Base-by-base conservation (phyloP, 2,329 filamentous ascomycete genomes). In the Endothia cerciana region DNA sequence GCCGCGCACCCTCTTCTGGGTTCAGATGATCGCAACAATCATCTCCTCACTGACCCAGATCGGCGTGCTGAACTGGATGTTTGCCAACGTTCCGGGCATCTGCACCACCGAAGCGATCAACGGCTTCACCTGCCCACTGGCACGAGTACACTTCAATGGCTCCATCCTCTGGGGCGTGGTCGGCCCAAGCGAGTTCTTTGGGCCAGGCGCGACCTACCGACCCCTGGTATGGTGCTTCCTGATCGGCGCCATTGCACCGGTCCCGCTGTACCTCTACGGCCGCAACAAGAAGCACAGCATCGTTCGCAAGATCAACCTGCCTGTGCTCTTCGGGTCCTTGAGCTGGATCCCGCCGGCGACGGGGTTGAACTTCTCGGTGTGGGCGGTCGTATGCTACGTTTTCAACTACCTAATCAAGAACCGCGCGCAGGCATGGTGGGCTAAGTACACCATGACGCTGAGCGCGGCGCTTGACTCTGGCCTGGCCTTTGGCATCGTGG, bases 121-220 rank as follows among this genome's bases (percentile, higher is more conserved):
- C 72, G 91, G 92, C 13, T 96, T 96, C 79, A 94, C 91, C 19
- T 97, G 93, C 71, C 93, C 93, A 19, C 91, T 95, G 64, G 93
- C 92, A 0, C 86, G 91, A 17, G 93, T 96, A 0, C 92, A 96
- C 77, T 97, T 96, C 82, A 95, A 95, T 77, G 92, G 92, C 62
- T 92, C 89, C 64, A 94, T 97, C 64, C 85, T 96, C 3, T 97
- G 93, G 93, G 93, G 93, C 56, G 91, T 96, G 7, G 91, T 96
- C 15, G 93, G 93, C 0, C 93, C 93, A 0, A 79, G 83, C 63
- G 89, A 94, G 71, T 95, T 96, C 81, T 96, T 97, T 72, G 92
- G 92, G 0, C 84, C 85, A 1, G 84, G 83, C 40, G 91, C 91
- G 19, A 87, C 91, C 7, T 96, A 97, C 75, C 85, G 89, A 22